Evolutionary conservation across 1,139 yeast genomes (phyloP), one percentile per base, ranked within the genome.

Genomic region (Yamadazyma siamensis): DNA sequence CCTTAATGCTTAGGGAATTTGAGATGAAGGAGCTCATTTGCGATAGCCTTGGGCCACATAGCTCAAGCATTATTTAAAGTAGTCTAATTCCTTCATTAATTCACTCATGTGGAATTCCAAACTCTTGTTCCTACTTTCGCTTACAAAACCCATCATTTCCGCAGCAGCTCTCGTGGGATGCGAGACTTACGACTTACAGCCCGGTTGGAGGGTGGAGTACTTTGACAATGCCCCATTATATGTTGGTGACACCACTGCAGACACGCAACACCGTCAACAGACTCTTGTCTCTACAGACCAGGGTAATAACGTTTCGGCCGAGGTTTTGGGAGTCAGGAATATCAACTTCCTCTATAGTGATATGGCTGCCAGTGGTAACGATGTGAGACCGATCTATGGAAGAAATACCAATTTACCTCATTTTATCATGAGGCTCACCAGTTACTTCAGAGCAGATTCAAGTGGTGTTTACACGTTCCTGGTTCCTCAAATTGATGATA

Each of bases 391-490:
- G 14, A 18, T 18, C 7, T 18, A 18, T 18, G 20, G 20, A 8
- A 18, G 20, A 18, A 18, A 18, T 18, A 18, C 10, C 15, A 23
- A 13, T 21, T 19, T 15, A 21, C 25, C 17, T 7, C 15, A 21
- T n/a, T 33, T 50, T 30, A 41, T 42, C 15, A 19, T 50, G 12
- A 54, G 48, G 34, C 33, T 51, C 8, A 37, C 47, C 13, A 58
- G 58, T 29, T 54, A 52, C 26, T 49, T 52, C 34, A 23, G 32
- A 9, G 43, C 59, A 15, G 29, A 31, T 4, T 27, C 25, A 14
- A 36, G 47, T 9, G 61, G 61, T 36, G 28, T 40, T 6, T 55
- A 54, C 28, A 39, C 43, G 8, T 13, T 2, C 41, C 50, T 15
- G 19, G 25, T 7, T 7, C 3, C 15, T 7, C 12, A 7, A 9